A percentile compares a stretch with the other conserved stretches of the same genome.
Evolutionary conservation across 768 basidiomycete species (phyloP).

Genomic region (Serendipita sp.): DNA sequence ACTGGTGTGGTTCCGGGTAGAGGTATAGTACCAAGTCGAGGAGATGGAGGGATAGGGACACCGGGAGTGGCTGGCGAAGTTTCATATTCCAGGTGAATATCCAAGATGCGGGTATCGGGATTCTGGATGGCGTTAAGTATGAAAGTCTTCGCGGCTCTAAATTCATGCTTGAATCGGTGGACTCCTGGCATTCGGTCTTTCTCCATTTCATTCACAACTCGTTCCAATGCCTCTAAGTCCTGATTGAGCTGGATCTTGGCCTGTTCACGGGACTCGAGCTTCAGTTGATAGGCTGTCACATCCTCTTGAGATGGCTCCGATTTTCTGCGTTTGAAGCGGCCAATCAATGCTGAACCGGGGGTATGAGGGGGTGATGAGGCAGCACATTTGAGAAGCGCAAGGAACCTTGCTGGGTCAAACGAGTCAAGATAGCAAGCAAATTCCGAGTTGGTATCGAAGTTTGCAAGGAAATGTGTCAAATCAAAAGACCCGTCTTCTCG

Average conservation of each 20-base stretch:
- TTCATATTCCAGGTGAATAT: constrained; percentile 1
- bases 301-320: background rate
- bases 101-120: background rate
- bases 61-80: background rate
- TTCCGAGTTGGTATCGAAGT: background rate
- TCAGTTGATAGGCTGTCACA: background rate
- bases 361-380: background rate
- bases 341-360: background rate
- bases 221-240: background rate
- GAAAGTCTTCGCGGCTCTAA: background rate
- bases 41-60: background rate
- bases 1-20: background rate
- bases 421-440: background rate
- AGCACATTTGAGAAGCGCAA: background rate
- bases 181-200: background rate
- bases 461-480: background rate
- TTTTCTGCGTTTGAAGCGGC: background rate
- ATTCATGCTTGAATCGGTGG: background rate
- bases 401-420: background rate
- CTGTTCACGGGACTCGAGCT: background rate
- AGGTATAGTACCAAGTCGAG: background rate
- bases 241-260: background rate
- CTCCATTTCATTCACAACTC: background rate
- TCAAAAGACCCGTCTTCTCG: constrained; percentile 3
- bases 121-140: background rate